Evolutionary conservation across 495 filamentous ascomycete species (phyloP).

Genomic region (Hypoxylon lienhwacheense): DNA sequence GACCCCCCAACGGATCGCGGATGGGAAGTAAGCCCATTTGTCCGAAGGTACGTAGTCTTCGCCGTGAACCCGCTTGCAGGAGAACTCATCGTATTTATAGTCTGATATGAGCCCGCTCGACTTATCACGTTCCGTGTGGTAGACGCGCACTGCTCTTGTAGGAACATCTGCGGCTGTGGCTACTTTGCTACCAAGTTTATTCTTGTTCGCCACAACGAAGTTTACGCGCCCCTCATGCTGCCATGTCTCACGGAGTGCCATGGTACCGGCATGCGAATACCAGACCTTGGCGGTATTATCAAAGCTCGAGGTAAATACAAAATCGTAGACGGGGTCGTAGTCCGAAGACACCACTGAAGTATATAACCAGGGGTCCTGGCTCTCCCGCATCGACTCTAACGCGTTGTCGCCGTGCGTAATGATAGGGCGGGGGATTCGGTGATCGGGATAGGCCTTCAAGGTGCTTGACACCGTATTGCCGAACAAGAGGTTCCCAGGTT

Average conservation of each 20-base stretch:
- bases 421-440: slow-evolving; percentile 61
- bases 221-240: slow-evolving; percentile 69
- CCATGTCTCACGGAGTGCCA: slow-evolving; percentile 55
- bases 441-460: slow-evolving; percentile 68
- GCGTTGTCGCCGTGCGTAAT: slow-evolving; percentile 56
- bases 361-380: slow-evolving; percentile 70
- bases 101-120: not conserved
- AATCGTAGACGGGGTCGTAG: slow-evolving; percentile 60
- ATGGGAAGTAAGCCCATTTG: slow-evolving; percentile 65
- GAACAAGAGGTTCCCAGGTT: slow-evolving; percentile 72
- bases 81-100: slow-evolving; percentile 44
- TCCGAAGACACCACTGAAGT: slow-evolving; percentile 75
- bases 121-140: slow-evolving; percentile 22
- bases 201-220: slow-evolving; percentile 64
- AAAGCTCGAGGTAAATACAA: slow-evolving; percentile 77
- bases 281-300: slow-evolving; percentile 81
- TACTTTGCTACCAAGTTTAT: slow-evolving; percentile 43
- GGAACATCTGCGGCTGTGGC: slow-evolving; percentile 57
- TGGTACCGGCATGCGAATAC: slow-evolving; percentile 51
- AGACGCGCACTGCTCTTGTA: slow-evolving; percentile 53
- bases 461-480: slow-evolving; percentile 60
- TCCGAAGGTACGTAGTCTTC: slow-evolving; percentile 48
- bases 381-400: slow-evolving; percentile 58
- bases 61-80: slow-evolving; percentile 52
- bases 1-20: slow-evolving; percentile 73